Percentiles rank a stretch among this genome's conserved stretches.
phyloP scores from a whole-genome alignment of 2,329 filamentous ascomycete genomes.

The Penicillium frequentans region DNA sequence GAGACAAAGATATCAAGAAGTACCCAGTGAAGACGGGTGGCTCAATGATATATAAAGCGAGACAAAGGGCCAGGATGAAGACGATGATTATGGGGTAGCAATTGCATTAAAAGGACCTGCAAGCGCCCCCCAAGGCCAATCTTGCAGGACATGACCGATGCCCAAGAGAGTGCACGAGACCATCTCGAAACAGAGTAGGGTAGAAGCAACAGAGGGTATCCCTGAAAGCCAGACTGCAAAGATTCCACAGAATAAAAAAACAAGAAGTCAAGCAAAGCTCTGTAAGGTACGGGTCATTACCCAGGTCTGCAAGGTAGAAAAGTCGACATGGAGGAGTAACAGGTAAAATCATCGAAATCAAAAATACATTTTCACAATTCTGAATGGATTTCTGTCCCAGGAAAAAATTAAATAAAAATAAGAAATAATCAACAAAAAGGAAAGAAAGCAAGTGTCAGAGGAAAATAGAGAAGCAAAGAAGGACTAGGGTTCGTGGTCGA shows the following conservation, averaged over 20 bases:
- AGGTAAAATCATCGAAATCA: background rate
- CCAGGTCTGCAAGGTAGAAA: conserved; percentile 18
- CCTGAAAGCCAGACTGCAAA: conserved; percentile 25
- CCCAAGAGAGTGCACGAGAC: conserved; percentile 30
- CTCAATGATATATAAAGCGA: background rate
- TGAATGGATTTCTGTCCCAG: background rate
- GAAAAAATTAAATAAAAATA: conserved; percentile 1
- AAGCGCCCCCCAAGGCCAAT: conserved; percentile 10
- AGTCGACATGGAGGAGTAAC: conserved; percentile 1
- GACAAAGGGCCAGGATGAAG: background rate
- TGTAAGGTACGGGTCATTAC: conserved; percentile 26
- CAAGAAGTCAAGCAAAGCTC: conserved; percentile 19
- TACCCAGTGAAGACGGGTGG: background rate
- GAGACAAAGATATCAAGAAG: background rate
- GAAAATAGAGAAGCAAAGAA: conserved; percentile 9
- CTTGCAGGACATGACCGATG: conserved; percentile 23
- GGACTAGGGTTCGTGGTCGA: conserved; percentile 25
- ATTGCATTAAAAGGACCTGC: conserved; percentile 25
- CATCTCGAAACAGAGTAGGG: conserved; percentile 27
- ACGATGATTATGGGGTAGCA: conserved; percentile 15
- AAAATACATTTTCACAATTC: background rate
- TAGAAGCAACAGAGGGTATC: conserved; percentile 25
- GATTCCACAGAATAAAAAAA: conserved; percentile 27
- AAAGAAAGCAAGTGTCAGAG: background rate
- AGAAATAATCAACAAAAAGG: background rate